Evolutionary conservation across 1,139 yeast species (phyloP), one percentile per base, ranked within the genome.

Genomic region (Saccharomycopsis crataegensis): DNA sequence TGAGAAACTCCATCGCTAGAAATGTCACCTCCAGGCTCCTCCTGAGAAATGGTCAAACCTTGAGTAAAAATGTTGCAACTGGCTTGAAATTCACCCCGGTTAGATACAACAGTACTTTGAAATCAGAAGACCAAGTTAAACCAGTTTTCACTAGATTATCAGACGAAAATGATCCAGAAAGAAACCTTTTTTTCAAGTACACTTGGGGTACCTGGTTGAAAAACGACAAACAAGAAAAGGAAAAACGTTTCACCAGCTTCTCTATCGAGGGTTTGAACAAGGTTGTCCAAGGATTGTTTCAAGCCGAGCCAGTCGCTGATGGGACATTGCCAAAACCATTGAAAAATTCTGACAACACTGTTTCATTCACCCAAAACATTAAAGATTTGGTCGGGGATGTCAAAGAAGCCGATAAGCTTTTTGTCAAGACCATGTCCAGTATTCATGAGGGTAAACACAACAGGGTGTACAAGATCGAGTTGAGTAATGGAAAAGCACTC

Each of bases 201-300:
- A 75, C 93, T 3, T 91, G 98, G 96, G 99, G 99, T 49, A 78
- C 96, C 3, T 93, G 98, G 98, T 72, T 91, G 64, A 79, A 76
- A 58, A 80, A 91, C 65, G 96, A 91, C 65, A 78, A 76, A 58
- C 70, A 70, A 44, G 93, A 91, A 66, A 83, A 87, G 64, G 79
- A 77, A 9, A 81, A 79, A 62, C 80, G 98, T 68, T 80, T 78
- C 57, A 91, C 97, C n/a, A 77, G 76, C 59, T 93, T 93, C 68
- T 84, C 94, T 6, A 76, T 91, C 56, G 83, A 82, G 65, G 97
- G 97, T 1, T 70, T 88, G 54, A 76, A 79, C 55, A 70, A 70
- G 31, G 70, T 81, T 28, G 58, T 83, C 45, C 69, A 75, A 53
- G 73, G 70, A 40, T 59, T 75, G 9, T 62, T 63, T 14, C 57